Base-by-base conservation (phyloP, 768 basidiomycete genomes). In the Podaxis sp. region DNA sequence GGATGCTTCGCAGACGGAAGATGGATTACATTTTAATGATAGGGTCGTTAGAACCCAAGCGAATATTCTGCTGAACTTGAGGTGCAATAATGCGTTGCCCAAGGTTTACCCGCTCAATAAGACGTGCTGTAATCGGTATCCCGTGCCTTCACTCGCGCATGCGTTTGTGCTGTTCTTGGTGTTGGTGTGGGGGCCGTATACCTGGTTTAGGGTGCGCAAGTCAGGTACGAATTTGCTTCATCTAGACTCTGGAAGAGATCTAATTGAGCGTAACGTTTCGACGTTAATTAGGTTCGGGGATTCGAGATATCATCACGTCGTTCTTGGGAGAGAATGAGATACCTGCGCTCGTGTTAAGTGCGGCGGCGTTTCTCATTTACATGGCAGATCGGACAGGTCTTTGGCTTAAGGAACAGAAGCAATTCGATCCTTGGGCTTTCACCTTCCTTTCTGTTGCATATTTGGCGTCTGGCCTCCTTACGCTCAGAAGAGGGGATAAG, bases 351-450 rank as follows among this genome's bases (percentile, higher is more conserved):
- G 56, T 65, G 64, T 66, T 69, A 60, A 66, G 70, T 57, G 49
- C 50, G 10, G 67, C 60, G n/a, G 55, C 65, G 15, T 7, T 66
- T n/a, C 72, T 93, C 53, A 86, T 90, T 30, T 95, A 85, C 74
- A 58, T 89, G 60, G 90, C 93, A 2, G 95, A 97, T 70, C 83
- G 95, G n/a, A 93, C 92, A 3, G 84, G 84, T 44, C 78, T 95
- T 64, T 97, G 93, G 89, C 76, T 90, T 58, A 96, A 96, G 72
- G 93, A 95, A 71, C 90, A 95, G 69, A 97, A 96, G 70, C 84
- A 88, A 58, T 96, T 87, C 69, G 80, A 87, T 72, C 73, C 87
- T 1, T 85, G 84, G 83, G 81, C 82, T 12, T 95, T 95, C 70
- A 77, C 76, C 2, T 76, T 83, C 71, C 77, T 93, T n/a, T 81